Evolutionary conservation across 1,139 yeast genomes (phyloP), one percentile per base, ranked within the genome.

Genomic region (Lodderomyces beijingensis): DNA sequence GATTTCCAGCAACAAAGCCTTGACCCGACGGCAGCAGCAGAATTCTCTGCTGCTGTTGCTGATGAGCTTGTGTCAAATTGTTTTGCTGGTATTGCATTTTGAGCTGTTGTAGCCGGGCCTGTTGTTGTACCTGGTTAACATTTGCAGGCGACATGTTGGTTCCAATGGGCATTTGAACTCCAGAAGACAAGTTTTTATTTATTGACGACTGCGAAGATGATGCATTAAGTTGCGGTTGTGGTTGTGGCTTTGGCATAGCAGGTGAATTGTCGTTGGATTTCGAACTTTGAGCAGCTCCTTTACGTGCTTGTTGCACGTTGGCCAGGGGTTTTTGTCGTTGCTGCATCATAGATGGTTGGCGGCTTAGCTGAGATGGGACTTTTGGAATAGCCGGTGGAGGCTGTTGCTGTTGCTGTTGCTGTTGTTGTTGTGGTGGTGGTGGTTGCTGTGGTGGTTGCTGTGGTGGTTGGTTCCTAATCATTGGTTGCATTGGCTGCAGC

Each of bases 21-120:
- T 24, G 40, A 11, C 17, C 36, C 17, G 25, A 27, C 1, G 29
- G 29, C 8, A 16, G 11, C n/a, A n/a, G 20, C 11, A 16, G 29
- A 5, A 15, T 16, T 16, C 17, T 33, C 24, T 32, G 41, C 28
- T 35, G 40, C 31, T 43, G 45, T 19, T 28, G 47, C 30, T 38
- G 45, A 25, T 33, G 45, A 18, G 34, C 40, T 33, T 34, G 44
- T 38, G 45, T 21, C 23, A 25, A 27, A 25, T 28, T 29, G 34
- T 35, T 27, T 43, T 42, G 46, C 26, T 44, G 45, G 19, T 38
- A 40, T 24, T 44, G 48, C 16, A 37, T 19, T 30, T 42, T 39
- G 34, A 44, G 37, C 37, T 41, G 57, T 34, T 48, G 55, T 25
- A 47, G 36, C 16, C 46, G 34, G 23, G 44, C 40, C 25, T 43